A percentile compares a stretch with the other conserved stretches of the same genome.
Conservation (phyloP, 2,329 filamentous ascomycete genomes). For the Pseudogymnoascus sp. region DNA sequence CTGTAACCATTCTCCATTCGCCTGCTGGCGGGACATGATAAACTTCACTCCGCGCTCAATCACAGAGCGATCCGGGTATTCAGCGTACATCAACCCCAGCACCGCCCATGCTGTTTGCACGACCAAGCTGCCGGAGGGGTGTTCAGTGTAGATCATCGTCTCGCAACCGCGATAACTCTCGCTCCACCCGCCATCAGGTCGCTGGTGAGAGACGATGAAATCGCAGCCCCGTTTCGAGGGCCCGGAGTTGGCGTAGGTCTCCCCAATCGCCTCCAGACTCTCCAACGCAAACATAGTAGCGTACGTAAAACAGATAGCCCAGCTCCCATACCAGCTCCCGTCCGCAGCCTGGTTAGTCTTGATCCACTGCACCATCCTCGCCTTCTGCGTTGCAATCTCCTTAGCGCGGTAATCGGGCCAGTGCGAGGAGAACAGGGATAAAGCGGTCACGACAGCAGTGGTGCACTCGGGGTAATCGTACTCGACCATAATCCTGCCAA, state of each 20-base stretch:
- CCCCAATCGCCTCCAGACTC: conserved; percentile 70
- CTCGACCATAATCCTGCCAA: conserved; percentile 95
- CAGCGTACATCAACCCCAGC: conserved; percentile 72
- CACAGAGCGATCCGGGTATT: conserved; percentile 65
- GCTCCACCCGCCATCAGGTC: conserved; percentile 88
- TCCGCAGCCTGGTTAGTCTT: conserved; percentile 67
- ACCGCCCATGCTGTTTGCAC: conserved; percentile 91
- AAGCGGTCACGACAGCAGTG: conserved; percentile 81
- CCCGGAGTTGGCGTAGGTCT: conserved; percentile 67
- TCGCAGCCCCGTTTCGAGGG: conserved; percentile 68
- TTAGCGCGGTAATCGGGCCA: conserved; percentile 70
- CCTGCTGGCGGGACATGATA: conserved; percentile 75
- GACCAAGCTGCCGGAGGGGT: conserved; percentile 69
- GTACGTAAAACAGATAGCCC: conserved; percentile 98
- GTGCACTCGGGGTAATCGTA: conserved; percentile 98
- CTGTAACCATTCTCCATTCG: conserved; percentile 89
- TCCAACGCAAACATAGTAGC: conserved; percentile 94
- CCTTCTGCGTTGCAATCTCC: conserved; percentile 68
- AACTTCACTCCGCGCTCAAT: conserved; percentile 68
- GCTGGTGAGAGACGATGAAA: conserved; percentile 78
- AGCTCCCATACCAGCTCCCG: conserved; percentile 95
- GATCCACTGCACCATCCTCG: conserved; percentile 72
- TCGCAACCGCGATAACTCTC: conserved; percentile 87
- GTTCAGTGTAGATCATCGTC: conserved; percentile 63
- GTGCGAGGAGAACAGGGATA: conserved; percentile 71